phyloP scores from a whole-genome alignment of 257 asterid genomes.

The Penstemon barbatus region DNA sequence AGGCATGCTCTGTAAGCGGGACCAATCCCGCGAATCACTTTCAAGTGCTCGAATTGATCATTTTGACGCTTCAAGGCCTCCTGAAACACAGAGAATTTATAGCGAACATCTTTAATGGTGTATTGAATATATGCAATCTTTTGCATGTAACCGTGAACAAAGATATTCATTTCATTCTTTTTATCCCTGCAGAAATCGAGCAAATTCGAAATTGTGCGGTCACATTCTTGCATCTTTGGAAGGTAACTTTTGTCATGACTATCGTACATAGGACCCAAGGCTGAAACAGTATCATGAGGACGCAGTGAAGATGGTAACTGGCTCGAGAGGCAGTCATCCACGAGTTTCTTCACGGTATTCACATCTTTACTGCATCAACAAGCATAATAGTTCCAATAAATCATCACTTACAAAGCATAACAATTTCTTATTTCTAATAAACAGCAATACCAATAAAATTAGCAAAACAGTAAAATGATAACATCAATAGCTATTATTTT shows the following conservation, averaged over 20 bases:
- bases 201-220: constrained; percentile 56
- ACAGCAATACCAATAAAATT: too few species aligned
- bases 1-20: constrained; percentile 94
- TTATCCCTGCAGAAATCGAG: constrained; percentile 74
- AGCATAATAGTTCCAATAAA: constrained; percentile 17
- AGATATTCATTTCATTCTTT: constrained; percentile 85
- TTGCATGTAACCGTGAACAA: constrained; percentile 89
- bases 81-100: constrained; percentile 84
- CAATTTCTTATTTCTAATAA: too few species aligned
- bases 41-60: constrained; percentile 86
- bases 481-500: too few species aligned
- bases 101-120: constrained; percentile 77
- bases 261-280: constrained; percentile 95
- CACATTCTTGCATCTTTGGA: constrained; percentile 84
- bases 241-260: constrained; percentile 77
- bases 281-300: constrained; percentile 98
- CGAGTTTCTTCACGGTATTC: constrained; percentile 87
- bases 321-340: constrained; percentile 78
- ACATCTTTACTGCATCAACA: constrained; percentile 84
- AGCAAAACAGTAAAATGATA: too few species aligned
- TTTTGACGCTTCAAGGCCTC: constrained; percentile 90
- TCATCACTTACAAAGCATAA: constrained; percentile 12
- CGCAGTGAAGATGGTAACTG: constrained; percentile 83
- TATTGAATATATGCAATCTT: constrained; percentile 85
- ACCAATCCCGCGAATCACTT: constrained; percentile 87